These are phyloP conservation scores for Medicago truncatula DNA, from an alignment of 306 rosid species.

Conservation along the genomic window DNA sequence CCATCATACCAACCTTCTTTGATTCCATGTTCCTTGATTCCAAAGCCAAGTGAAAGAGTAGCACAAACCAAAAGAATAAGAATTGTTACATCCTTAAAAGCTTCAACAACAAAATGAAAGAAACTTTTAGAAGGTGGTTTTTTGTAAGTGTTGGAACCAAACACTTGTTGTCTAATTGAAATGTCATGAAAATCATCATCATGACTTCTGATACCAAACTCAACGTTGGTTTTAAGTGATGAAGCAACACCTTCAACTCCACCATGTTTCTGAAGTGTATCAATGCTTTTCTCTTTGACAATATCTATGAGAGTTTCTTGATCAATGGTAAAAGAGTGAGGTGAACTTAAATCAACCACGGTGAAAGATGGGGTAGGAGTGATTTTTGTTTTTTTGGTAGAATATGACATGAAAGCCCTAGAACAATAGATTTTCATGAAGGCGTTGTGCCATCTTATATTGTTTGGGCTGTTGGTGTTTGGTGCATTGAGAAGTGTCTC, in stretches of 20 bases:
- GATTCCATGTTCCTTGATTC: conserved; percentile 5
- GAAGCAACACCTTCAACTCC: conserved; percentile 51
- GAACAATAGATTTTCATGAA: conserved; percentile 59
- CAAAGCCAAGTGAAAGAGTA: conserved; percentile 45
- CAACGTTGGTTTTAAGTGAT: conserved; percentile 38
- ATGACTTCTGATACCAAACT: conserved; percentile 24
- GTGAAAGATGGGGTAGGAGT: conserved; percentile 34
- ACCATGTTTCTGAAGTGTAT: conserved; percentile 30
- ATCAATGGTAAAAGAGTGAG: conserved; percentile 31
- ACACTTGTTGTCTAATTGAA: no score
- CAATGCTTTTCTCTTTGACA: conserved; percentile 47
- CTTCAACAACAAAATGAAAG: conserved; percentile 38
- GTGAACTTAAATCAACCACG: conserved; percentile 20
- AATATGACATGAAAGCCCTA: conserved; percentile 45
- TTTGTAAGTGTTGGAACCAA: conserved; percentile 23
- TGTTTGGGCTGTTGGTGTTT: conserved; percentile 5
- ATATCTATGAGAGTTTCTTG: conserved; percentile 37
- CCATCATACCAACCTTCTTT: no score
- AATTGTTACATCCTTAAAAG: conserved; percentile 45
- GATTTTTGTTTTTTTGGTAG: conserved; percentile 2
- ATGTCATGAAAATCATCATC: no score
- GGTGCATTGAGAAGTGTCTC: conserved; percentile 29
- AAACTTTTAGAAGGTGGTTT: conserved; percentile 44
- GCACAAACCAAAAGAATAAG: conserved; percentile 38
- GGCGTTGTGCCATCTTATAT: conserved; percentile 60